A percentile compares a stretch with the other conserved stretches of the same genome.
These are phyloP conservation scores for Nothopassalora personata DNA, from an alignment of 2,329 filamentous ascomycete species.

Conservation along the genomic window DNA sequence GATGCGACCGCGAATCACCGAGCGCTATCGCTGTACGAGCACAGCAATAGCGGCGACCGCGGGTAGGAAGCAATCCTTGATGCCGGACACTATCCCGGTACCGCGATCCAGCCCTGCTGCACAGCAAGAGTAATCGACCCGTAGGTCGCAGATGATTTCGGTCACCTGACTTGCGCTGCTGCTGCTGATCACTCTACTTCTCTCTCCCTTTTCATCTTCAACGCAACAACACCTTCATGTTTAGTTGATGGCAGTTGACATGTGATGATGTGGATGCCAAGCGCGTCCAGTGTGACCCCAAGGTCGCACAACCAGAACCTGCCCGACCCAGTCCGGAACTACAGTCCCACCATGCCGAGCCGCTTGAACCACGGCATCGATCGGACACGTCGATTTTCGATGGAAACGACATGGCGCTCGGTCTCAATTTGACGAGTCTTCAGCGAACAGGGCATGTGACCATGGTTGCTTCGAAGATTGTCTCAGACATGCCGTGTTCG, in stretches of 20 bases:
- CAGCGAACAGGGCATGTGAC: background rate
- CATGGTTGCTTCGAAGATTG: background rate
- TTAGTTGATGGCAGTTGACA: background rate
- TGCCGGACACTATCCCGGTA: background rate
- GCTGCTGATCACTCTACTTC: background rate
- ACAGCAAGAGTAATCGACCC: background rate
- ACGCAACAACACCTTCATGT: background rate
- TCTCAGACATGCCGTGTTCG: too few relatives aligned
- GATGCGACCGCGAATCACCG: background rate
- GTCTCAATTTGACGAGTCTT: background rate
- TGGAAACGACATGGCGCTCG: background rate
- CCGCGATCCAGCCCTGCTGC: slow-evolving; percentile 4
- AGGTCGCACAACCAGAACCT: background rate
- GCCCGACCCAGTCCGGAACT: background rate
- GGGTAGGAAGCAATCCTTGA: background rate
- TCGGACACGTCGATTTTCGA: background rate
- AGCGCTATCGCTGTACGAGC: background rate
- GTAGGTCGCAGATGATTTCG: background rate
- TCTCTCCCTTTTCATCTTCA: background rate
- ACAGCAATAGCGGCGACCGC: background rate
- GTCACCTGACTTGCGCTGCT: background rate
- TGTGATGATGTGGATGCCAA: background rate
- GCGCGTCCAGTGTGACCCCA: too few relatives aligned
- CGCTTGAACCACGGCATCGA: background rate
- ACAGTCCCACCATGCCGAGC: background rate